Evolutionary conservation across 768 basidiomycete genomes (phyloP).

Genomic region (Candolleomyces aberdarensis): DNA sequence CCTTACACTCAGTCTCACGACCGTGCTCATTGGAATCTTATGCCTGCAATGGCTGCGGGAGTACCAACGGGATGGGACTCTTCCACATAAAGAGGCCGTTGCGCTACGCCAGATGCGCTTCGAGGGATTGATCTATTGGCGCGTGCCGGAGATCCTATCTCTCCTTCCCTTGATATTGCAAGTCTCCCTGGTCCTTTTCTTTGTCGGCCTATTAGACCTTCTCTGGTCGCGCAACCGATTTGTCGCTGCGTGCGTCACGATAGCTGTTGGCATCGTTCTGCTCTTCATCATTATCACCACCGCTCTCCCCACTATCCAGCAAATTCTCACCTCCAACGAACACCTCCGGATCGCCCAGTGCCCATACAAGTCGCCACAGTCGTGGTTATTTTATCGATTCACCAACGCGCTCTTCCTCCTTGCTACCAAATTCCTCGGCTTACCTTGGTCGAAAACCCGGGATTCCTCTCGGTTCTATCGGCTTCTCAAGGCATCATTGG

Average conservation of each 20-base stretch:
- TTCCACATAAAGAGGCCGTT: slow-evolving; percentile 13
- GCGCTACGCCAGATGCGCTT: slow-evolving; percentile 15
- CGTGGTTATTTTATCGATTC: slow-evolving; percentile 26
- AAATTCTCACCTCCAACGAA: slow-evolving; percentile 20
- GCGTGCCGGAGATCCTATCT: slow-evolving; percentile 12
- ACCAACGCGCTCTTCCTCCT: slow-evolving; percentile 18
- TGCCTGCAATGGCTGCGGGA: slow-evolving; percentile 17
- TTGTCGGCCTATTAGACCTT: slow-evolving; percentile 12
- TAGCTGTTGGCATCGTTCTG: slow-evolving; percentile 5
- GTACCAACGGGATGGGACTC: slow-evolving; percentile 9
- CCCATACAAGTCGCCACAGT: slow-evolving; percentile 32
- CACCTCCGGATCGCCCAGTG: slow-evolving; percentile 25
- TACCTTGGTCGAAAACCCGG: slow-evolving; percentile 19
- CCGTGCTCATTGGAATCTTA: slow-evolving; percentile 14
- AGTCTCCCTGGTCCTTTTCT: slow-evolving; percentile 12
- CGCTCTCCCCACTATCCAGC: slow-evolving; percentile 24
- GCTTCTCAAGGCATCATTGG: slow-evolving; percentile 21
- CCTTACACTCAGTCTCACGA: slow-evolving; percentile 12
- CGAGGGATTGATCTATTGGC: slow-evolving; percentile 10
- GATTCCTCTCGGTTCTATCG: slow-evolving; percentile 22
- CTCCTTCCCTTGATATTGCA: slow-evolving; percentile 14
- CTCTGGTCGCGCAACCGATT: slow-evolving; percentile 10
- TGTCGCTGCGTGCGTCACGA: slow-evolving; percentile 9
- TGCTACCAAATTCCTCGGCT: slow-evolving; percentile 6
- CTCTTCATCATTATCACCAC: slow-evolving; percentile 18